Base-by-base conservation (phyloP, 495 filamentous ascomycete species). In the Cryomyces minteri region DNA sequence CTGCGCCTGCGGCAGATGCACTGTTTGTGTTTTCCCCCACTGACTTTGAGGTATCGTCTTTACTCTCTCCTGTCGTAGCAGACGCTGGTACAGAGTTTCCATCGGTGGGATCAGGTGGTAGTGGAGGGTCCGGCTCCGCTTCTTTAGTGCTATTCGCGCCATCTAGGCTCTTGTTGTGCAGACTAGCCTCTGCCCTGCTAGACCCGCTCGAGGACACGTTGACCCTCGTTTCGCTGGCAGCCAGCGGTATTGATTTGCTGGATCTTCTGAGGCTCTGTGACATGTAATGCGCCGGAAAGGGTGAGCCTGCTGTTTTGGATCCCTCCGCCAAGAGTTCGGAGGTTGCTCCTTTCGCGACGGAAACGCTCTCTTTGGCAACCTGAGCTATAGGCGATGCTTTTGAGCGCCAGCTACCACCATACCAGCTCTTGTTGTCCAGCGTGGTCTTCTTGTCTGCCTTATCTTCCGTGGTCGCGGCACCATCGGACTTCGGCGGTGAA, bases 361-460 rank as follows among this genome's bases (percentile, higher is more conserved):
- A 56, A n/a, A 62, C 56, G 49, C 52, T 62, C 45, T 62, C 57
- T 31, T 50, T 51, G 4, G 54, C 55, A 8, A 56, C 51, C 38
- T 59, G 52, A 12, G 54, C 57, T 4, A 58, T 48, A 0, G 59
- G 54, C 7, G 57, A 53, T 6, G 60, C 55, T 47, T 64, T 64
- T 37, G 59, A 54, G 12, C 58, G 49, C 61, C 59, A 64, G 43
- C 55, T 58, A 5, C 54, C 51, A 18, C 47, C 48, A 40, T 62
- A 56, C 58, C 59, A 62, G 40, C 43, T 46, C 9, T 18, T 41
- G 12, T 7, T 31, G 32, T n/a, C 45, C 11, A 28, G n/a, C 32
- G 8, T 25, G 14, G 2, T 25, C 2, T 32, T 32, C 37, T 47
- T 41, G 38, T 32, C 29, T 44, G 7, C 30, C 32, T 40, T 25